Percentiles rank a stretch among this genome's conserved stretches.
Conservation (phyloP, 2,329 filamentous ascomycete species). For the Colletotrichum sp. region DNA sequence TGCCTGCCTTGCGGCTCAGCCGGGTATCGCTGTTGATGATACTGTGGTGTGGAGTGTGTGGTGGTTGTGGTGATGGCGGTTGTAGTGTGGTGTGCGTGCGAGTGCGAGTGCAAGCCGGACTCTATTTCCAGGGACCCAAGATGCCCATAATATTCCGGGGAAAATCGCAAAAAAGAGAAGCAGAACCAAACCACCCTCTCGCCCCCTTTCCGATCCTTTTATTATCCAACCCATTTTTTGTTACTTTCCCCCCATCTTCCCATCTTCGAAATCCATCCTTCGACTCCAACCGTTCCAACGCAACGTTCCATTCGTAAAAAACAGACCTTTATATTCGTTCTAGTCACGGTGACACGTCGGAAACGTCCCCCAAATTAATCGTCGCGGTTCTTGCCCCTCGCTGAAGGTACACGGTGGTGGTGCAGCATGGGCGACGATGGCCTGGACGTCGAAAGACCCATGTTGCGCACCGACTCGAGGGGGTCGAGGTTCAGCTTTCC, state of each 20-base stretch:
- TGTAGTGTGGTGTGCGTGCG: not conserved
- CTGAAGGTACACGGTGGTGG: constrained; percentile 19
- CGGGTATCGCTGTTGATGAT: constrained; percentile 22
- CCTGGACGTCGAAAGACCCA: constrained; percentile 50
- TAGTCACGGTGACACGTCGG: not conserved
- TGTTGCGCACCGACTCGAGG: constrained; percentile 39
- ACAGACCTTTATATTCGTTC: not conserved
- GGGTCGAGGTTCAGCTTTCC: constrained; percentile 43
- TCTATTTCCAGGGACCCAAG: constrained; percentile 12
- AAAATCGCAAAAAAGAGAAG: not conserved
- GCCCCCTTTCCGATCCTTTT: not conserved
- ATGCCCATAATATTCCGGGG: not conserved
- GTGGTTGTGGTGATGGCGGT: not conserved
- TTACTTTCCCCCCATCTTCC: not conserved
- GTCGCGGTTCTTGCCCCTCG: constrained; percentile 20
- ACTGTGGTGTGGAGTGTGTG: constrained; percentile 2
- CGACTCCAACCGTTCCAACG: not conserved
- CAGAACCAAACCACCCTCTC: not conserved
- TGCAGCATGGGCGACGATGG: constrained; percentile 50
- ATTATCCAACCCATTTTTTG: constrained; percentile 14
- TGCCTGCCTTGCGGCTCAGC: not conserved
- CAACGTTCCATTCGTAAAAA: not conserved
- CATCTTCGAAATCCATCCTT: not conserved
- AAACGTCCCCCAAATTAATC: not conserved
- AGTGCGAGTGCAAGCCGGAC: constrained; percentile 10